These are phyloP conservation scores for Irpex sp. DNA, from an alignment of 1,284 basidiomycete species.

Conservation along the genomic window DNA sequence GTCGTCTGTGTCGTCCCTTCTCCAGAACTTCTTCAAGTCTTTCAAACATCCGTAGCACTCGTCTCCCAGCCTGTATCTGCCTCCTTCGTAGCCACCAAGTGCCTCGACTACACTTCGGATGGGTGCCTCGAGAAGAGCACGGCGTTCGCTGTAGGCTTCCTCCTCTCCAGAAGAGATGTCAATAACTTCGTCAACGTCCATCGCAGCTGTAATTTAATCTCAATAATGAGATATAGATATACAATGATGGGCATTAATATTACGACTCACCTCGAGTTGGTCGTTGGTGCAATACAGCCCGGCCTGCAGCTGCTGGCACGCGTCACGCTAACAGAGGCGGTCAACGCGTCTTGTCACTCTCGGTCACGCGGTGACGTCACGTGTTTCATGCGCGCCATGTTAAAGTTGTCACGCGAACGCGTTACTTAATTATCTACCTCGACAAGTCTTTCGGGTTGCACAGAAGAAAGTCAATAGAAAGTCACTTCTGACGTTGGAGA, in stretches of 20 bases:
- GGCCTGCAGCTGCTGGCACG: neutral
- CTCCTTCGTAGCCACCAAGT: conserved; percentile 66
- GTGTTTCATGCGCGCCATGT: neutral
- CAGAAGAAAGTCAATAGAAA: neutral
- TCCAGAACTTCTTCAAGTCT: conserved; percentile 91
- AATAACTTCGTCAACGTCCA: conserved; percentile 30
- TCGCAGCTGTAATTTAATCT: conserved; percentile 3
- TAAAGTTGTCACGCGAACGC: neutral
- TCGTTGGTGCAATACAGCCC: neutral
- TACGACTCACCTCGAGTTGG: neutral
- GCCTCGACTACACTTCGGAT: conserved; percentile 71
- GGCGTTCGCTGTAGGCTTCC: conserved; percentile 31
- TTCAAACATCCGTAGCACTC: conserved; percentile 81
- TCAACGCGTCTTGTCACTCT: neutral
- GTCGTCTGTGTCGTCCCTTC: conserved; percentile 92
- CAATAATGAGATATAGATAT: neutral
- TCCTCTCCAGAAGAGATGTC: conserved; percentile 33
- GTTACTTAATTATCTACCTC: neutral
- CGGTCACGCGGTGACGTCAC: neutral
- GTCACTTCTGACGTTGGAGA: too few species aligned
- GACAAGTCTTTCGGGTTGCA: neutral
- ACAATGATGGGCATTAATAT: neutral
- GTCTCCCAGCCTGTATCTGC: conserved; percentile 77
- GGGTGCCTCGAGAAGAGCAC: conserved; percentile 56
- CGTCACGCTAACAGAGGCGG: neutral